Conservation (phyloP, 345 rosid genomes). For the Boechera stricta region DNA sequence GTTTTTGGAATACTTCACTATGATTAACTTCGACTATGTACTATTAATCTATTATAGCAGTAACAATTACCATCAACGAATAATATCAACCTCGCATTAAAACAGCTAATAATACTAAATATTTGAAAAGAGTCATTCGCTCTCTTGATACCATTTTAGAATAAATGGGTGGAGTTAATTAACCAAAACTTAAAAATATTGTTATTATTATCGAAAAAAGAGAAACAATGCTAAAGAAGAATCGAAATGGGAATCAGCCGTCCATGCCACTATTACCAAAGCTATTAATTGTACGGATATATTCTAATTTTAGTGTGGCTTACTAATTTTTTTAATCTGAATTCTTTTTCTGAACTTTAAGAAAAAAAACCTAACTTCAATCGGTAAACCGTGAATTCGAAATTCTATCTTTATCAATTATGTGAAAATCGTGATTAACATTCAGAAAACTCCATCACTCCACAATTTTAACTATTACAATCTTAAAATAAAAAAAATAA, state of each 20-base stretch:
- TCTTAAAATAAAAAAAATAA: background rate
- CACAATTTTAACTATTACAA: background rate
- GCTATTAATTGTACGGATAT: slow-evolving; percentile 33
- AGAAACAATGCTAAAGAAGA: slow-evolving; percentile 31
- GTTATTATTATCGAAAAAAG: background rate
- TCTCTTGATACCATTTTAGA: background rate
- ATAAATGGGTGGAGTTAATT: background rate
- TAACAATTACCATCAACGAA: background rate
- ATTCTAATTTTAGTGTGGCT: slow-evolving; percentile 1
- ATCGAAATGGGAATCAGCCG: slow-evolving; percentile 45
- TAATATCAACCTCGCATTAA: slow-evolving; percentile 2
- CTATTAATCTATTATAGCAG: background rate
- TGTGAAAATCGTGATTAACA: background rate
- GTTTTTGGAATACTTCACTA: slow-evolving; percentile 7
- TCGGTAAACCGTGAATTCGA: too few species aligned
- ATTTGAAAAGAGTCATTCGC: background rate
- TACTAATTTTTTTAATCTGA: background rate
- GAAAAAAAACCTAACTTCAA: background rate
- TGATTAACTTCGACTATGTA: background rate
- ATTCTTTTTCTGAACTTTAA: background rate
- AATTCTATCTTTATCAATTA: background rate
- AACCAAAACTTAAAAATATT: background rate
- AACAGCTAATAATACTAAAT: background rate
- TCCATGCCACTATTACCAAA: slow-evolving; percentile 32
- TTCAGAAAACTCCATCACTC: background rate